Evolutionary conservation across 352 stramenopile genomes (phyloP).

Genomic region (Ophiocytium majus): DNA sequence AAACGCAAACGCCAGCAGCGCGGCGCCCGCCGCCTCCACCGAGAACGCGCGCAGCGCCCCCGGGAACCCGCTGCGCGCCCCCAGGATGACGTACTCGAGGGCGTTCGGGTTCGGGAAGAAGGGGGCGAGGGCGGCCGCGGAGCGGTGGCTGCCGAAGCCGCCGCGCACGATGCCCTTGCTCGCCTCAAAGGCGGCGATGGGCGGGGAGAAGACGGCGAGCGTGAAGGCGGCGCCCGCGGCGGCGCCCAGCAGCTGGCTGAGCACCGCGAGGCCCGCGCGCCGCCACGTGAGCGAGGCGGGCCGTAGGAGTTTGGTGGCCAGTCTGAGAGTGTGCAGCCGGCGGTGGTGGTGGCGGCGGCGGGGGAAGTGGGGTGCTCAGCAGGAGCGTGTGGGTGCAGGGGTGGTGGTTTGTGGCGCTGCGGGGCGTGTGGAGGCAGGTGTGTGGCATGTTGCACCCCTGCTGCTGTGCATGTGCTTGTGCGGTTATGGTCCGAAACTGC

Average conservation of each 20-base stretch:
- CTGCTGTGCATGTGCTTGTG: background rate
- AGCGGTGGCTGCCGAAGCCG: background rate
- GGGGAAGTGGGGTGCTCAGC: background rate
- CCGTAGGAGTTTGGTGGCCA: background rate
- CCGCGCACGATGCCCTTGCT: background rate
- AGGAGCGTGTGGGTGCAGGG: background rate
- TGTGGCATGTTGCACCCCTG: background rate
- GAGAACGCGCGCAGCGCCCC: background rate
- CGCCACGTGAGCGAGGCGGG: background rate
- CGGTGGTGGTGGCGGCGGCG: too few species aligned
- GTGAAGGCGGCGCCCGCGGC: background rate
- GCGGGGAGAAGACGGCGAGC: background rate
- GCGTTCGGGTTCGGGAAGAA: slow-evolving; percentile 10
- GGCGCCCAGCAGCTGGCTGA: background rate
- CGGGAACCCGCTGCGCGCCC: background rate
- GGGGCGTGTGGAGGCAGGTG: background rate
- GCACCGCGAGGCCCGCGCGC: too few species aligned
- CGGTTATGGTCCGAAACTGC: background rate
- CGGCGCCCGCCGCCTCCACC: background rate
- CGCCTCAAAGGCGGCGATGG: background rate
- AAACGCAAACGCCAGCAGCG: background rate
- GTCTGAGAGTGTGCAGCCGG: too few species aligned
- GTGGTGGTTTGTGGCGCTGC: background rate
- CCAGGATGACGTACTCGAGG: background rate
- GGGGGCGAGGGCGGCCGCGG: background rate